Conservation (phyloP, 768 basidiomycete genomes). For the Lentinula aciculospora region DNA sequence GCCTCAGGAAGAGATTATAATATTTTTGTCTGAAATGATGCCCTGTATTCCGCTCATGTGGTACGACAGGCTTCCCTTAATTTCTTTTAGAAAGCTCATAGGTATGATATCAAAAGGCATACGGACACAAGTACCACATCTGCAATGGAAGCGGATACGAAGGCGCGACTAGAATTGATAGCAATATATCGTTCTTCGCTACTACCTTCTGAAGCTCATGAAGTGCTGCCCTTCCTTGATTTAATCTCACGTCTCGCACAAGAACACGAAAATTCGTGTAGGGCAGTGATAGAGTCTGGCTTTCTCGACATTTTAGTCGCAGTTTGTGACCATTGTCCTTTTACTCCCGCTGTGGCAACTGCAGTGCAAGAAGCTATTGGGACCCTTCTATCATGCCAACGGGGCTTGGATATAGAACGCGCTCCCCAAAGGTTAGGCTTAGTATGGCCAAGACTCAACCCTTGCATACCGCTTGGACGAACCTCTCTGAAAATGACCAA, state of each 20-base stretch:
- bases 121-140: background rate
- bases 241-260: conserved; percentile 8
- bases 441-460: conserved; percentile 7
- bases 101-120: background rate
- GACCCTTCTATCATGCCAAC: background rate
- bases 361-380: background rate
- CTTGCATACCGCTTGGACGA: background rate
- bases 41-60: conserved; percentile 9
- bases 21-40: conserved; percentile 12
- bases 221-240: conserved; percentile 9
- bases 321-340: background rate
- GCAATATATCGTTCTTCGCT: conserved; percentile 8
- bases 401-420: background rate
- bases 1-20: conserved; percentile 9
- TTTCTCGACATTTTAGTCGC: background rate
- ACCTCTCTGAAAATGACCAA: background rate
- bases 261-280: conserved; percentile 4
- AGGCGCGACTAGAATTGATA: conserved; percentile 8
- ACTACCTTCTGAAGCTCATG: conserved; percentile 9
- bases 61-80: background rate
- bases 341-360: background rate
- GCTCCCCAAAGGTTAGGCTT: conserved; percentile 2
- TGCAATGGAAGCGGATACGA: background rate
- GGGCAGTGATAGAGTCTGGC: conserved; percentile 3
- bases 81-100: background rate